Evolutionary conservation across 192 early-diverging fungal species (phyloP).

Genomic region (Rhizoclosmatium sp.): DNA sequence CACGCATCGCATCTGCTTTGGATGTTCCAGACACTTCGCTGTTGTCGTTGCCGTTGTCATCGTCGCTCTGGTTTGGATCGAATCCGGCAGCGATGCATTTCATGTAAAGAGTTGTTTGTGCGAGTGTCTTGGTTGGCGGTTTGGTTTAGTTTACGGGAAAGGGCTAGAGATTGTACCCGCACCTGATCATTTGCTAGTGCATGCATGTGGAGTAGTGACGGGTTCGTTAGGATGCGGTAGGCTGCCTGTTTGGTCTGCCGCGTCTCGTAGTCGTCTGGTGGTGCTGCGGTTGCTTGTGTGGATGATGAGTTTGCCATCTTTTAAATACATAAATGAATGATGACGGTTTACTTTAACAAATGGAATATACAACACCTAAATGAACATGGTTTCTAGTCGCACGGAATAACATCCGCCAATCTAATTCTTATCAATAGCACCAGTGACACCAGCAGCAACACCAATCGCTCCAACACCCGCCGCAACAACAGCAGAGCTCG

Average conservation of each 20-base stretch:
- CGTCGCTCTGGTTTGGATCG: background rate
- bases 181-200: slow-evolving; percentile 8
- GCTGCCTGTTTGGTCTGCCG: slow-evolving; percentile 4
- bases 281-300: background rate
- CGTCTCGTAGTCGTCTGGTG: background rate
- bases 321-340: no score
- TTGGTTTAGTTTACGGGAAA: background rate
- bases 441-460: background rate
- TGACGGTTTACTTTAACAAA: no score
- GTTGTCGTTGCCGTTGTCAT: background rate
- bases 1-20: background rate
- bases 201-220: slow-evolving; percentile 20
- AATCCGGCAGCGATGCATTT: slow-evolving; percentile 1
- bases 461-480: background rate
- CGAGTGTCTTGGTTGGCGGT: background rate
- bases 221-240: background rate
- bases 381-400: no score
- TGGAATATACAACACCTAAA: no score
- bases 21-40: background rate
- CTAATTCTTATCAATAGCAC: no score
- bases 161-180: background rate
- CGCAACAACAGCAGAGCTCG: background rate
- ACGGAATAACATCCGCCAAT: no score
- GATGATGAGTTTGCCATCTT: no score
- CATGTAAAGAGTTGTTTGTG: background rate